Evolutionary conservation across 2,329 filamentous ascomycete species (phyloP).

Genomic region (Curvularia eragrostidis): DNA sequence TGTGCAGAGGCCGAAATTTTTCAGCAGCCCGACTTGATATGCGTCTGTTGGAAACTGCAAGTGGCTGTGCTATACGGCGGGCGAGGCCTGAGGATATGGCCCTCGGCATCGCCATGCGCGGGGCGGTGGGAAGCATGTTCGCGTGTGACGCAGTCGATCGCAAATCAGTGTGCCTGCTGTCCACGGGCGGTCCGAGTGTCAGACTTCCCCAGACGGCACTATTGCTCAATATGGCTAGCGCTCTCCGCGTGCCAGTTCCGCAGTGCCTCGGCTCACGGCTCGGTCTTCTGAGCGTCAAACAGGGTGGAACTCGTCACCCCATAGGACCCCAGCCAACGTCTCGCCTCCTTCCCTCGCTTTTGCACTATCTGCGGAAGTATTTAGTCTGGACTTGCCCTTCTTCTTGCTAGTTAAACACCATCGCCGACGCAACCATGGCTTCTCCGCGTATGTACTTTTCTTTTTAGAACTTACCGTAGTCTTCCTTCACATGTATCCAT

Average conservation of each 20-base stretch:
- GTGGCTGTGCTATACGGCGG: not conserved
- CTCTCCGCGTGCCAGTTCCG: constrained; percentile 17
- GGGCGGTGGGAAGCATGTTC: constrained; percentile 11
- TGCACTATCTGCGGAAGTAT: not conserved
- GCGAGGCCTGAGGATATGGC: not conserved
- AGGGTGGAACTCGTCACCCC: constrained; percentile 23
- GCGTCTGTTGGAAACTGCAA: not conserved
- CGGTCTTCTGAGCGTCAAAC: constrained; percentile 22
- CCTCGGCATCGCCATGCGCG: constrained; percentile 8
- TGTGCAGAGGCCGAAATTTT: constrained; percentile 5
- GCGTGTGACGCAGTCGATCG: constrained; percentile 29
- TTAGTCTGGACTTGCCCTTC: constrained; percentile 3
- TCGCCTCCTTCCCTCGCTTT: constrained; percentile 14
- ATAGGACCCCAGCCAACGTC: constrained; percentile 17
- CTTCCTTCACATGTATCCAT: constrained; percentile 26
- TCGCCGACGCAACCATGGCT: constrained; percentile 63
- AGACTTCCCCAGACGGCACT: constrained; percentile 23
- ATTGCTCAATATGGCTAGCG: constrained; percentile 16
- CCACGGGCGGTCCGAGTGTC: constrained; percentile 5
- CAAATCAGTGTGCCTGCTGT: constrained; percentile 1
- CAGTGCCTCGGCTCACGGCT: constrained; percentile 38
- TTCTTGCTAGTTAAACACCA: constrained; percentile 1
- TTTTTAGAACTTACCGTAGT: too few relatives aligned
- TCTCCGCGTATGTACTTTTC: constrained; percentile 73
- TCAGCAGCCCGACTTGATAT: not conserved